Evolutionary conservation across 345 rosid species (phyloP).

Genomic region (Passiflora organensis): DNA sequence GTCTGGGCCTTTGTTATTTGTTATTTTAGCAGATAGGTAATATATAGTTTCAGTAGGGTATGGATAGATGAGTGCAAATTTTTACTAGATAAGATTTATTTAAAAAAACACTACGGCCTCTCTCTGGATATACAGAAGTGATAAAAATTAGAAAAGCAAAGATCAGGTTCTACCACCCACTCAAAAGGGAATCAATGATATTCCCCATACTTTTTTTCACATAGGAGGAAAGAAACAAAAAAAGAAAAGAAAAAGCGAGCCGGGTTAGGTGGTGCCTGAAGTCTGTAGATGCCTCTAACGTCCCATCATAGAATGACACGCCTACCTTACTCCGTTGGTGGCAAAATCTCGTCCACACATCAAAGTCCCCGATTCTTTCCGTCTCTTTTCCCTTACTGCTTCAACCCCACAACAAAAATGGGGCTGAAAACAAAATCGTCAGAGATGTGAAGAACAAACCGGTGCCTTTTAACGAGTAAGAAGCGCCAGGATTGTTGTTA

Average conservation of each 20-base stretch:
- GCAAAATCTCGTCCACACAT: constrained; percentile 40
- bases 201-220: constrained; percentile 34
- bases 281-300: background rate
- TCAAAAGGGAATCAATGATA: constrained; percentile 34
- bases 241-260: constrained; percentile 9
- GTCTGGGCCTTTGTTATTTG: too few relatives aligned
- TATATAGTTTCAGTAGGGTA: too few relatives aligned
- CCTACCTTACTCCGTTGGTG: constrained; percentile 18
- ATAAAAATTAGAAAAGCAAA: constrained; percentile 16
- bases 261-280: constrained; percentile 24
- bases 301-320: constrained; percentile 16
- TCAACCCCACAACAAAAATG: constrained; percentile 21
- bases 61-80: background rate
- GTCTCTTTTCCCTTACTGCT: background rate
- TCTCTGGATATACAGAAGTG: constrained; percentile 34
- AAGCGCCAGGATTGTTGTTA: constrained; percentile 19
- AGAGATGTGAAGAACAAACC: constrained; percentile 12
- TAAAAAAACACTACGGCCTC: constrained; percentile 11
- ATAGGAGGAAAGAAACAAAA: background rate
- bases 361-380: constrained; percentile 14
- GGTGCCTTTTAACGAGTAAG: constrained; percentile 5
- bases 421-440: constrained; percentile 17
- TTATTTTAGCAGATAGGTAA: too few relatives aligned
- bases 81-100: constrained; percentile 9
- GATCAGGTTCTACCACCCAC: constrained; percentile 18